Evolutionary conservation across 176 grass and related monocot genomes (phyloP).

Genomic region (Ananas comosus): DNA sequence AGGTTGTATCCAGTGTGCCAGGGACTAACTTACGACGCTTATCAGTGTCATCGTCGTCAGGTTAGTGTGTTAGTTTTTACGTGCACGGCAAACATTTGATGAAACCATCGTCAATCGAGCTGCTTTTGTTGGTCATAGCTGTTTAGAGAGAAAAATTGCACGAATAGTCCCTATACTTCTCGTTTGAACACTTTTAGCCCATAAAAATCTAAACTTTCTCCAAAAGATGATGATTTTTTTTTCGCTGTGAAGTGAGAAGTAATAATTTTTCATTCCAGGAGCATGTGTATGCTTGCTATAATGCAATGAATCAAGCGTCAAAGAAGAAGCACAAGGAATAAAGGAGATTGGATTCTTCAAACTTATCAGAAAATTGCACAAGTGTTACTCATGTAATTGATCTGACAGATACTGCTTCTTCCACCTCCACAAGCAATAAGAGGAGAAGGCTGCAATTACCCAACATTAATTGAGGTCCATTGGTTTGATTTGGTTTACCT

Average conservation of each 20-base stretch:
- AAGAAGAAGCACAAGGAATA: slow-evolving; percentile 1
- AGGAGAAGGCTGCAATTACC: slow-evolving; percentile 15
- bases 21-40: too few species aligned
- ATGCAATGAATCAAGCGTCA: slow-evolving; percentile 24
- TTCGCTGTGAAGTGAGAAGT: not conserved
- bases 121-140: too few species aligned
- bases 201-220: too few species aligned
- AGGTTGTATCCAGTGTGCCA: too few species aligned
- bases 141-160: too few species aligned
- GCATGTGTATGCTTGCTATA: slow-evolving; percentile 51
- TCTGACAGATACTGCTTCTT: not conserved
- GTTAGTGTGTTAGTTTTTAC: too few species aligned
- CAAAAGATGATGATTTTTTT: not conserved
- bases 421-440: slow-evolving; percentile 2
- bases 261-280: slow-evolving; percentile 29
- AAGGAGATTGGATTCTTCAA: slow-evolving; percentile 5
- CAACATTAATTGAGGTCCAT: not conserved
- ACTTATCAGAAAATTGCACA: slow-evolving; percentile 1
- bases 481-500: not conserved
- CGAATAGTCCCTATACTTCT: too few species aligned
- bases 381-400: slow-evolving; percentile 2
- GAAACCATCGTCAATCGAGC: too few species aligned
- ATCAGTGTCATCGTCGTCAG: too few species aligned
- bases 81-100: too few species aligned
- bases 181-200: too few species aligned